Percentiles rank a stretch among this genome's conserved stretches.
Conservation (phyloP, 2,329 filamentous ascomycete genomes). For the Waltergamsia citrina region DNA sequence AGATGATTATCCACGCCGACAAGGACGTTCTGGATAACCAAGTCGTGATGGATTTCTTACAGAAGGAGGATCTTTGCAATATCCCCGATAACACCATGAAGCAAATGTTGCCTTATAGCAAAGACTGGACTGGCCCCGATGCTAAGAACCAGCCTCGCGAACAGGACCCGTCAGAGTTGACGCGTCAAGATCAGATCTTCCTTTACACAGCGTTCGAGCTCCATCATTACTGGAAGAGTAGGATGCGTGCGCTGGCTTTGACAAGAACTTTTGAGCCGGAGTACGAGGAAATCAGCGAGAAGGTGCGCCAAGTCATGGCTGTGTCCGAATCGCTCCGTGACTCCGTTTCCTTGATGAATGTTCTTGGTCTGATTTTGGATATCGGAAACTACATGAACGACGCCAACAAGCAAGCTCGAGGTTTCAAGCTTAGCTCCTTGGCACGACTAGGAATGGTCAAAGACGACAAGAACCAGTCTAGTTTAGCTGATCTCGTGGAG, state of each 20-base stretch:
- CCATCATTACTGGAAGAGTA: conserved; percentile 96
- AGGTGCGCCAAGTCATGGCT: conserved; percentile 74
- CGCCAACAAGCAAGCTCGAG: conserved; percentile 92
- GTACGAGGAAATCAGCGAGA: conserved; percentile 83
- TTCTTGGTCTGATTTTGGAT: conserved; percentile 89
- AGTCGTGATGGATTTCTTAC: conserved; percentile 94
- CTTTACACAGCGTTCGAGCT: conserved; percentile 88
- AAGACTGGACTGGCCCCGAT: conserved; percentile 89
- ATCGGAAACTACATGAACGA: conserved; percentile 99
- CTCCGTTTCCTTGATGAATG: conserved; percentile 90
- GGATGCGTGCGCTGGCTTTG: conserved; percentile 82
- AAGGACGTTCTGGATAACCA: conserved; percentile 76
- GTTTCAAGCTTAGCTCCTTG: conserved; percentile 95
- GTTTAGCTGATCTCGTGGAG: conserved; percentile 90
- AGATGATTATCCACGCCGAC: conserved; percentile 95
- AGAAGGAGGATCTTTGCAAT: conserved; percentile 85
- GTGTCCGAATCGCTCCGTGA: conserved; percentile 87
- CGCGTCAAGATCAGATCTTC: conserved; percentile 91
- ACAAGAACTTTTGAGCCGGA: conserved; percentile 78
- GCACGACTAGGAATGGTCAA: conserved; percentile 94
- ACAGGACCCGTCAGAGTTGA: conserved; percentile 78
- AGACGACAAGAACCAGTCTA: conserved; percentile 97
- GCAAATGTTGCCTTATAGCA: conserved; percentile 88
- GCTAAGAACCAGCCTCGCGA: conserved; percentile 71
- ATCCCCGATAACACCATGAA: conserved; percentile 87